Base-by-base conservation (phyloP, 73 alveolate genomes). In the Breviolum minutum region DNA sequence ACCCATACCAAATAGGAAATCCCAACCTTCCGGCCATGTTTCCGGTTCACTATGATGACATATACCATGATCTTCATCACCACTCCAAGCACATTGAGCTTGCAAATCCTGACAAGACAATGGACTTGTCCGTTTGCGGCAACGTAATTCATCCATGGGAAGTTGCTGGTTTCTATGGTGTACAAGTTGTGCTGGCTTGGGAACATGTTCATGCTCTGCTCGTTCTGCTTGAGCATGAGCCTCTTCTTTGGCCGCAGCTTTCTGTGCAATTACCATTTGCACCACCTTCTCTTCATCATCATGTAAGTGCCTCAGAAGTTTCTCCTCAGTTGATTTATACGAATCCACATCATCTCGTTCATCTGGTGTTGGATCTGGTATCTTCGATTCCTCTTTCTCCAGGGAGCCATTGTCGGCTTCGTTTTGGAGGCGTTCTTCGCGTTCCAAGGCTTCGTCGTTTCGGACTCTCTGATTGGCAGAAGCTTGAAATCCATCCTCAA, bases 401-500 rank as follows among this genome's bases (percentile, higher is more conserved):
- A n/a, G n/a, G n/a, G n/a, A n/a, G n/a, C n/a, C n/a, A n/a, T n/a
- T n/a, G n/a, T 76, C 48, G 86, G 29, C 16, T 76, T 54, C 82
- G 22, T 27, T 54, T 27, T 27, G 61, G 26, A 27, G 40, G 29
- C 86, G 32, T 24, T 24, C 54, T 40, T 40, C 54, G 54, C 40
- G 48, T 26, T 83, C 54, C 92, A 83, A 13, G 60, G 26, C 20
- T 60, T 83, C 92, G 26, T 83, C 92, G 40, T 83, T 32, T 27
- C 92, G 71, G 20, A 83, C 73, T 6, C 92, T 73, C 48, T 83
- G 92, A 20, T 32, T 48, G 54, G 92, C 48, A 7, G 71, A 48
- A 17, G 92, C 76, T n/a, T 83, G 92, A 61, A 27, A 83, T 9
- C 73, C 92, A 83, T 83, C 92, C 92, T 83, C 92, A 40, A 83